Evolutionary conservation across 2,329 filamentous ascomycete genomes (phyloP).

Genomic region (Aspergillus sp.): DNA sequence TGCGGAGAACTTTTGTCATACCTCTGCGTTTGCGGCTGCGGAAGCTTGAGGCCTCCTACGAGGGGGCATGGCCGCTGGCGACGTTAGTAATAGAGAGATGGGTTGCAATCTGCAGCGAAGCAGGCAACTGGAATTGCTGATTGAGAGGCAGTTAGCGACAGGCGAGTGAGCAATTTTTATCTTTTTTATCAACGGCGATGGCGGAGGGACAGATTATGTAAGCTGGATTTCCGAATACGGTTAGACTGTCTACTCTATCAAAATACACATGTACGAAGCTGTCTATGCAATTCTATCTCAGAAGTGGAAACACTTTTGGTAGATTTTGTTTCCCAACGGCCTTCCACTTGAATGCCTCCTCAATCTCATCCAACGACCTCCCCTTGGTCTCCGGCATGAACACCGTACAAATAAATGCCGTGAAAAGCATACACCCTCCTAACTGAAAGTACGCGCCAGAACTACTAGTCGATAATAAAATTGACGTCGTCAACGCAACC

Average conservation of each 20-base stretch:
- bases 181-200: background rate
- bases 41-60: slow-evolving; percentile 29
- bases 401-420: slow-evolving; percentile 31
- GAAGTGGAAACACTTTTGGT: too few species aligned
- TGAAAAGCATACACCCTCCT: slow-evolving; percentile 34
- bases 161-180: background rate
- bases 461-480: slow-evolving; percentile 36
- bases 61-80: slow-evolving; percentile 26
- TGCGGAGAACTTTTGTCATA: slow-evolving; percentile 24
- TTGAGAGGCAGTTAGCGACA: background rate
- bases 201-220: background rate
- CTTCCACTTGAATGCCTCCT: slow-evolving; percentile 38
- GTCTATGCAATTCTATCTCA: too few species aligned
- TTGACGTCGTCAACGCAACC: slow-evolving; percentile 40
- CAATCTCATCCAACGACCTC: slow-evolving; percentile 44
- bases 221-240: background rate
- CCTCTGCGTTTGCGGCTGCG: slow-evolving; percentile 24
- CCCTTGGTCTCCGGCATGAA: slow-evolving; percentile 50
- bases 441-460: slow-evolving; percentile 45
- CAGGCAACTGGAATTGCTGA: background rate
- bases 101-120: background rate
- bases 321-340: too few species aligned
- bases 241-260: background rate
- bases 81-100: background rate
- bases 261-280: too few species aligned